Evolutionary conservation across 2,329 filamentous ascomycete species (phyloP).

Genomic region (Colletotrichum caudatum): DNA sequence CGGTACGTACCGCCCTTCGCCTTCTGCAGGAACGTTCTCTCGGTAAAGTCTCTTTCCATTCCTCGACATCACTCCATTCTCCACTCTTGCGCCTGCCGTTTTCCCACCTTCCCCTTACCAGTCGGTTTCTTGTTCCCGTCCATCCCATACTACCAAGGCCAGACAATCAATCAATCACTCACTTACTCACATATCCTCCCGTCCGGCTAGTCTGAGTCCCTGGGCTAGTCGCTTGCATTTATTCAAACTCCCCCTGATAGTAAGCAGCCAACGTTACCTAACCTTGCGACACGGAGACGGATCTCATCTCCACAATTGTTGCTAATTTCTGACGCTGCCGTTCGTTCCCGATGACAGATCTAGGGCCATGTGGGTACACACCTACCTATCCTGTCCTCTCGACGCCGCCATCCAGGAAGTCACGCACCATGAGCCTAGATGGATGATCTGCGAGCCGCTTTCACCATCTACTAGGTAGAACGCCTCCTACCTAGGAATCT

Average conservation of each 20-base stretch:
- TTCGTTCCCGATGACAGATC: conserved; percentile 1
- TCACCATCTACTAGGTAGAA: background rate
- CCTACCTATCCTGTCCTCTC: background rate
- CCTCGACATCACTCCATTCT: conserved; percentile 21
- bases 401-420: conserved; percentile 18
- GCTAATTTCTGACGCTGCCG: conserved; percentile 29
- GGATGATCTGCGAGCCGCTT: conserved; percentile 27
- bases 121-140: conserved; percentile 25
- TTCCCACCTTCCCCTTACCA: conserved; percentile 6
- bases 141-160: conserved; percentile 32
- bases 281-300: conserved; percentile 25
- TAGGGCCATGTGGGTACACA: background rate
- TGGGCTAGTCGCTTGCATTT: conserved; percentile 22
- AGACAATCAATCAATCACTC: conserved; percentile 19
- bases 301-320: conserved; percentile 31
- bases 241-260: conserved; percentile 21
- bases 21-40: conserved; percentile 38
- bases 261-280: background rate
- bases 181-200: conserved; percentile 9
- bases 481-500: background rate
- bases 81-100: conserved; percentile 2
- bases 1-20: conserved; percentile 11
- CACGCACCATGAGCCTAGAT: conserved; percentile 16
- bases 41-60: conserved; percentile 36
- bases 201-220: background rate